Percentiles rank a stretch among this genome's conserved stretches.
These are phyloP conservation scores for Primulina tabacum DNA, from an alignment of 257 asterid species.

Conservation along the genomic window DNA sequence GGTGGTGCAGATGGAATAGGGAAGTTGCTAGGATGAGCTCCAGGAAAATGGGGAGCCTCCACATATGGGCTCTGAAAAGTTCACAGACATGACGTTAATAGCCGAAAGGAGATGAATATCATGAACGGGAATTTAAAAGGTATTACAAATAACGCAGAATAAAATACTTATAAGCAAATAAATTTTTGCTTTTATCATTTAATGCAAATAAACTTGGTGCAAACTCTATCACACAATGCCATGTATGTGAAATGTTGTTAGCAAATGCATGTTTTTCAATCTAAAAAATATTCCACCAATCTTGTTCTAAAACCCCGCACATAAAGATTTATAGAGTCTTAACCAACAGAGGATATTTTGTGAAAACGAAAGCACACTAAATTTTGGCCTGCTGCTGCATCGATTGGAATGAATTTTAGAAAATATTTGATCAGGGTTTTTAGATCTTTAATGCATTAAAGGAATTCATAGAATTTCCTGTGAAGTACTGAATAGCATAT, in stretches of 20 bases:
- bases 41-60: conserved; percentile 74
- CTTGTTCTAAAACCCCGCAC: not conserved
- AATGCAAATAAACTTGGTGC: not conserved
- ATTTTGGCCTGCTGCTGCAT: too few species aligned
- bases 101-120: not conserved
- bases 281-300: not conserved
- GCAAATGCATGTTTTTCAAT: not conserved
- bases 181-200: not conserved
- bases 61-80: conserved; percentile 81
- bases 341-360: too few species aligned
- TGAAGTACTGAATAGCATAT: too few species aligned
- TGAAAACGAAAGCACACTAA: too few species aligned
- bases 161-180: not conserved
- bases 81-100: conserved; percentile 15
- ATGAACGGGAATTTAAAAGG: not conserved
- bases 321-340: too few species aligned
- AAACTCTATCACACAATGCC: not conserved
- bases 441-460: too few species aligned
- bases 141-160: not conserved
- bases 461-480: too few species aligned
- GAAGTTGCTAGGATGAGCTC: conserved; percentile 44
- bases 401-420: too few species aligned
- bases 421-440: too few species aligned
- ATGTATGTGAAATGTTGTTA: not conserved
- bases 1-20: conserved; percentile 97